phyloP scores from a whole-genome alignment of 2,329 filamentous ascomycete genomes.

The Aspergillus sergii region DNA sequence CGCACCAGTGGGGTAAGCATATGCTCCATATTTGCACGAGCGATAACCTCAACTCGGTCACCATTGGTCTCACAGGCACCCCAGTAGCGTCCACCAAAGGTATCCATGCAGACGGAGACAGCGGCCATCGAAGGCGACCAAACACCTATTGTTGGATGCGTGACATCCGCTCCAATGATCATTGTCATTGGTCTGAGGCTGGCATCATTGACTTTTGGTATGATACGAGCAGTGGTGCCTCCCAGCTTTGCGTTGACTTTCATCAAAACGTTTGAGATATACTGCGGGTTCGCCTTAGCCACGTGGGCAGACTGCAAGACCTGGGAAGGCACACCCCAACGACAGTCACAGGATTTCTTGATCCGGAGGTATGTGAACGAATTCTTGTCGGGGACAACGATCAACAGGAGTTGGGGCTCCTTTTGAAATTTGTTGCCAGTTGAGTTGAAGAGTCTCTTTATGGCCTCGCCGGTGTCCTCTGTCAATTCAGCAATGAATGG shows the following conservation, averaged over 20 bases:
- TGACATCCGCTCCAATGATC: conserved; percentile 89
- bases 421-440: conserved; percentile 57
- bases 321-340: conserved; percentile 81
- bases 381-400: conserved; percentile 74
- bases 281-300: conserved; percentile 71
- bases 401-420: conserved; percentile 75
- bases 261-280: conserved; percentile 92
- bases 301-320: conserved; percentile 75
- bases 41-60: conserved; percentile 77
- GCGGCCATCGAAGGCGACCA: conserved; percentile 77
- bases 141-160: conserved; percentile 74
- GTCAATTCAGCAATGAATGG: conserved; percentile 49
- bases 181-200: conserved; percentile 60
- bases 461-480: conserved; percentile 54
- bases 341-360: conserved; percentile 87
- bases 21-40: conserved; percentile 63
- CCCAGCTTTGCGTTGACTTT: conserved; percentile 97
- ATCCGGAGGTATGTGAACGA: conserved; percentile 75
- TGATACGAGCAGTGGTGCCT: conserved; percentile 67
- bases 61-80: conserved; percentile 84
- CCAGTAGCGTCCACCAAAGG: conserved; percentile 71
- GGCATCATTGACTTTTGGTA: conserved; percentile 45
- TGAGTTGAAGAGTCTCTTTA: conserved; percentile 58
- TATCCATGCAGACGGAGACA: conserved; percentile 79
- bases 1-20: conserved; percentile 67